These are phyloP conservation scores for Chaetomiaceae sp. DNA, from an alignment of 2,329 filamentous ascomycete species.

Conservation along the genomic window DNA sequence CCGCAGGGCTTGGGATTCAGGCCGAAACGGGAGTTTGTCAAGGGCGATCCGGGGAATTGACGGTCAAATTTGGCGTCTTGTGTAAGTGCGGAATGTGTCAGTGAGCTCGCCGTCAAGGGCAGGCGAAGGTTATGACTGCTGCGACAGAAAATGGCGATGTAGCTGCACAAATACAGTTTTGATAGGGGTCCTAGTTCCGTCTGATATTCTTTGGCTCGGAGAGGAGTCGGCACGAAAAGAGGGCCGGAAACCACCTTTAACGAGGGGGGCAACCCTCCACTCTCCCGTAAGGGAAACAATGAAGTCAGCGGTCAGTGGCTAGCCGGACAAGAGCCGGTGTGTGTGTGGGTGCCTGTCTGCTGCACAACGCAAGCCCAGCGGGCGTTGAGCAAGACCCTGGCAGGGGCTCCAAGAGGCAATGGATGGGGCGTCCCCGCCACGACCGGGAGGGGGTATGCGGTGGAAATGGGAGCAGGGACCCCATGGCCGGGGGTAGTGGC, in stretches of 20 bases:
- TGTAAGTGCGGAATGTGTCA: constrained; percentile 2
- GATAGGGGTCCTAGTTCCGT: too few relatives aligned
- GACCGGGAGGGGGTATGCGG: constrained; percentile 11
- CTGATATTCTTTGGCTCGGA: too few relatives aligned
- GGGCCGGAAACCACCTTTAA: constrained; percentile 23
- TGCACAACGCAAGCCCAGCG: constrained; percentile 5
- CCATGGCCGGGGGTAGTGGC: not conserved
- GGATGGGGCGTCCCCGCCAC: constrained; percentile 15
- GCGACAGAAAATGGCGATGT: too few relatives aligned
- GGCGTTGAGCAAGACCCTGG: constrained; percentile 10
- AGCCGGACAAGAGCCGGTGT: constrained; percentile 10
- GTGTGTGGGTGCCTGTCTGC: constrained; percentile 11
- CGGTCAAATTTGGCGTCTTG: constrained; percentile 26
- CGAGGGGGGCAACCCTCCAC: constrained; percentile 7
- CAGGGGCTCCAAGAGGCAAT: constrained; percentile 20
- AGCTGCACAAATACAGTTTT: too few relatives aligned
- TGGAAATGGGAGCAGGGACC: constrained; percentile 8
- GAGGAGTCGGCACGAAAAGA: constrained; percentile 3
- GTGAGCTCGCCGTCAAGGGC: too few relatives aligned
- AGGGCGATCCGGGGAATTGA: constrained; percentile 27
- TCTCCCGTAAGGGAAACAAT: constrained; percentile 17
- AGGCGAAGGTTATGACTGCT: too few relatives aligned
- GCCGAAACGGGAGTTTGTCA: constrained; percentile 18
- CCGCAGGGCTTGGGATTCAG: constrained; percentile 8
- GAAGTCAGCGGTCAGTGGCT: constrained; percentile 26